Base-by-base conservation (phyloP, 2,329 filamentous ascomycete genomes). In the Neocatenulostroma microsporum region DNA sequence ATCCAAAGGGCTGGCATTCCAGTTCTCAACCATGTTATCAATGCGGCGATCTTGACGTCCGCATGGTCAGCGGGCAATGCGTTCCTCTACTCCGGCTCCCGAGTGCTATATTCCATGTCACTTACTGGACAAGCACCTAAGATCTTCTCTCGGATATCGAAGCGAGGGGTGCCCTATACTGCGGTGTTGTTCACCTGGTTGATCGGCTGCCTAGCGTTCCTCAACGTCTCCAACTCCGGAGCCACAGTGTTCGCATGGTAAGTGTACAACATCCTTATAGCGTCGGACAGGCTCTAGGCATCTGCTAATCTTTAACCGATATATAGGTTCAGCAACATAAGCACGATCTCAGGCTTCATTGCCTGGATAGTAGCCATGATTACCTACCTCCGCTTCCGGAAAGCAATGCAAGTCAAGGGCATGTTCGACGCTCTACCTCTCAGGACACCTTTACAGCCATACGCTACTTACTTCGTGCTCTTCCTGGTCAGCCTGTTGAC, bases 41-140 rank as follows among this genome's bases (percentile, higher is more conserved):
- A 84, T 53, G 78, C 71, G 17, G 76, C 74, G n/a, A 74, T 84
- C 46, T 62, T 83, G 31, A 77, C 80, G 6, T 80, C 76, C 7
- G 79, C 78, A 2, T 72, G 70, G 61, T 73, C 68, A 0, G 70
- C 72, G 8, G 73, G 69, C 26, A 76, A 76, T 51, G 66, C 68
- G 1, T 72, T 72, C 57, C 56, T 73, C 13, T 74, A 72, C 54
- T 64, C 69, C 10, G 68, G 67, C 3, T 68, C 65, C 1, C 69
- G 72, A 25, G 68, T 67, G 3, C 57, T 76, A 3, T 72, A 73
- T 52, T 66, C 69, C 2, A 59, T 75, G 25, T 68, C 80, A 0
- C 67, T 79, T 10, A 77, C 73, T 40, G 74, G 75, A 12, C 79
- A 83, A 37, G 81, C 82, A 0, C 82, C 81, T 10, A 42, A 32